Evolutionary conservation across 345 rosid genomes (phyloP).

Genomic region (Euphorbia peplus): DNA sequence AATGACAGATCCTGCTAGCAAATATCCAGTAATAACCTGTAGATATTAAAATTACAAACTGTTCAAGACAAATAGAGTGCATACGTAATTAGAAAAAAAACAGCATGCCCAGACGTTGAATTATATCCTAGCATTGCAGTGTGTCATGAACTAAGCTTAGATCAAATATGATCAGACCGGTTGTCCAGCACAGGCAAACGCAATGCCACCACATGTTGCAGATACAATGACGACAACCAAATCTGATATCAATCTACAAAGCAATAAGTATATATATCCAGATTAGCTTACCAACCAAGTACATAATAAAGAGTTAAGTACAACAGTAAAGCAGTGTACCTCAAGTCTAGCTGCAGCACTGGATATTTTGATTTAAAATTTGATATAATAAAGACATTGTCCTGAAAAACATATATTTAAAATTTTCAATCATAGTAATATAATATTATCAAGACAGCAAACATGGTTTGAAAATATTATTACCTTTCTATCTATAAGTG

Average conservation of each 20-base stretch:
- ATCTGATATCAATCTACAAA: slow-evolving; percentile 91
- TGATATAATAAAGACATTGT: slow-evolving; percentile 93
- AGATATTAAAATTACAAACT: slow-evolving; percentile 11
- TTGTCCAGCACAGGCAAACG: slow-evolving; percentile 99
- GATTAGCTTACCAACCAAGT: slow-evolving; percentile 11
- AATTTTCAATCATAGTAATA: neutral
- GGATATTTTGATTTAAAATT: slow-evolving; percentile 96
- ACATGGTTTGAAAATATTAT: slow-evolving; percentile 4
- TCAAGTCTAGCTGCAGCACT: slow-evolving; percentile 84
- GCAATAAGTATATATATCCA: slow-evolving; percentile 7
- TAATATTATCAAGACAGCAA: slow-evolving; percentile 12
- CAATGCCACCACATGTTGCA: slow-evolving; percentile 98
- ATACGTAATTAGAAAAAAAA: neutral
- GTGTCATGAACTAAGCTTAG: slow-evolving; percentile 17
- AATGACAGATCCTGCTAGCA: slow-evolving; percentile 84
- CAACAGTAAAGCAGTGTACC: slow-evolving; percentile 35
- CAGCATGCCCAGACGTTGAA: slow-evolving; percentile 13
- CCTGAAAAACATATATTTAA: slow-evolving; percentile 42
- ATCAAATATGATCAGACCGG: slow-evolving; percentile 55
- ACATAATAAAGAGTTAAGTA: slow-evolving; percentile 5
- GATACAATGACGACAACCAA: slow-evolving; percentile 94
- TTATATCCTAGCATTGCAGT: slow-evolving; percentile 22
- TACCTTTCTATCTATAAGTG: slow-evolving; percentile 89
- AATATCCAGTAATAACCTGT: slow-evolving; percentile 93
- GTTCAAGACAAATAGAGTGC: slow-evolving; percentile 10